Evolutionary conservation across 2,329 filamentous ascomycete species (phyloP), one percentile per base, ranked within the genome.

Genomic region (Claviceps africana): DNA sequence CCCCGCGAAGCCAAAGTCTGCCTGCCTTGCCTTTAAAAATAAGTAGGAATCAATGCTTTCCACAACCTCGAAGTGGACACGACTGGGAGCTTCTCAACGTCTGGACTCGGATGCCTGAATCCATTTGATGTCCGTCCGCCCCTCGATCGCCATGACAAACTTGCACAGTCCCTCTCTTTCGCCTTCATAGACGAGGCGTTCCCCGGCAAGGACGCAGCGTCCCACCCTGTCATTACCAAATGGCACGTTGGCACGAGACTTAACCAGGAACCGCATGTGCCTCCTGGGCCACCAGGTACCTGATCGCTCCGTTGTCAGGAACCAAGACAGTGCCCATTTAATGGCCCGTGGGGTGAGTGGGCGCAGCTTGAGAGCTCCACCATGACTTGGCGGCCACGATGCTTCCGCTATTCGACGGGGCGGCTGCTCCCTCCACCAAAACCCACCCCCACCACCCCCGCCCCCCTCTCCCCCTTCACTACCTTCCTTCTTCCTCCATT

Each of bases 91-190:
- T 25, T 25, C 25, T 25, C 25, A 5, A 25, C 25, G 25, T 25
- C 25, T 25, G 25, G 25, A 25, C 25, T 25, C 25, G 3, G 25
- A 25, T 25, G 25, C 25, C 25, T 25, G 25, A 25, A 25, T 25
- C 25, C 25, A n/a, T n/a, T n/a, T 5, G 25, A 25, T 5, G 25
- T 5, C 25, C 51, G 48, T 55, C 22, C 47, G 39, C 42, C 9
- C 6, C 47, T 25, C 54, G 57, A 63, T 66, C 61, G 62, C 61
- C 60, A 65, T 65, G 60, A 63, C 63, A 60, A 64, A 33, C 37
- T 51, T 35, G 48, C 33, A 35, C 33, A 48, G 22, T 31, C 35
- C 35, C 28, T 39, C 50, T 19, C 35, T 30, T 53, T 37, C 5
- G 35, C 35, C n/a, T 37, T 8, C 9, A 4, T 15, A 1, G 4